These are phyloP conservation scores for Lentinula aciculospora DNA, from an alignment of 768 basidiomycete genomes.

Conservation along the genomic window DNA sequence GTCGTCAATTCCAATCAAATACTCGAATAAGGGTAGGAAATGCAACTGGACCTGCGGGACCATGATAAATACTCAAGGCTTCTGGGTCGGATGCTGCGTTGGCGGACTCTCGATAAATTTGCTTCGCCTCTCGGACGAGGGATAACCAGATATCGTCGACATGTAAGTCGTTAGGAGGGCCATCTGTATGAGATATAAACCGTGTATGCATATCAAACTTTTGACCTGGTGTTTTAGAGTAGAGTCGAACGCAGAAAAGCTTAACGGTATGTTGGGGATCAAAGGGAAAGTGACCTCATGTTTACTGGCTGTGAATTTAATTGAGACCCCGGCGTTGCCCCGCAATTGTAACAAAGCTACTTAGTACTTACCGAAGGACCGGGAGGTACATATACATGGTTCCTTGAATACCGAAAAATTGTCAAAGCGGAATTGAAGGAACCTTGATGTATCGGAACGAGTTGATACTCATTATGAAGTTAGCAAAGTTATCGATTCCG, in stretches of 20 bases:
- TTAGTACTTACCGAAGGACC: neutral
- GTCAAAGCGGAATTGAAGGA: too few relatives aligned
- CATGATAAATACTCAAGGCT: neutral
- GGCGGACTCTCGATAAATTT: neutral
- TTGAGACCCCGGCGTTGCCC: too few relatives aligned
- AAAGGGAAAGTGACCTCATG: neutral
- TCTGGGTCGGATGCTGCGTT: neutral
- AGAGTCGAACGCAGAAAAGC: neutral
- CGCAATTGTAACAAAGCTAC: too few relatives aligned
- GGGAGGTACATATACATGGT: neutral
- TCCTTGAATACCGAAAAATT: too few relatives aligned
- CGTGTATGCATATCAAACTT: conserved; percentile 1
- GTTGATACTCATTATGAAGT: too few relatives aligned
- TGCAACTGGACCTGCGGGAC: conserved; percentile 1
- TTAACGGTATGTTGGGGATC: neutral
- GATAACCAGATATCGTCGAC: conserved; percentile 4
- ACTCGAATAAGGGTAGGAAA: neutral
- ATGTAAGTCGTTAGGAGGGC: neutral
- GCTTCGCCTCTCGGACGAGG: conserved; percentile 2
- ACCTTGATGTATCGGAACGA: too few relatives aligned
- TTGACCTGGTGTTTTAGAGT: neutral
- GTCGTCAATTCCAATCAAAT: neutral
- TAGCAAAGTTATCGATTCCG: too few relatives aligned
- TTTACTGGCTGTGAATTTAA: neutral
- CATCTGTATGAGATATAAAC: conserved; percentile 1